Conservation (phyloP, 805 yeast genomes). For the Maudiozyma turicensis region DNA sequence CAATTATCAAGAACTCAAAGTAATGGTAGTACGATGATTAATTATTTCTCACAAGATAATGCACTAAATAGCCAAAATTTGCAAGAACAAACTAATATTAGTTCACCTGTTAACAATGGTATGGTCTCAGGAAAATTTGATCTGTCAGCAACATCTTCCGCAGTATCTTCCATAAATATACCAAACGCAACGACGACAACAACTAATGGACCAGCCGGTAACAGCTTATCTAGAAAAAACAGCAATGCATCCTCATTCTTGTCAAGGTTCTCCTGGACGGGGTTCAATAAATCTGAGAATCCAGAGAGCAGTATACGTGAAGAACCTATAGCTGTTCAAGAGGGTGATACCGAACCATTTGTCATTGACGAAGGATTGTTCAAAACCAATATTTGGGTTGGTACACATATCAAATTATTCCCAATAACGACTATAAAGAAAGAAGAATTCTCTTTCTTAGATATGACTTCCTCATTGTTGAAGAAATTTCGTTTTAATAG, state of each 20-base stretch:
- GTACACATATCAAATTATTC: conserved; percentile 43
- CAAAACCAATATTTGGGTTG: conserved; percentile 42
- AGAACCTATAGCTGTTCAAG: conserved; percentile 5
- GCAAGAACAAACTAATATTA: background rate
- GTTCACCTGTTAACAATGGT: background rate
- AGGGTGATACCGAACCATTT: conserved; percentile 9
- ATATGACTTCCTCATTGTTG: conserved; percentile 32
- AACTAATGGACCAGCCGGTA: background rate
- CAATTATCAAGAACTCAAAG: conserved; percentile 22
- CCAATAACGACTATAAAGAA: conserved; percentile 33
- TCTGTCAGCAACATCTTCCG: background rate
- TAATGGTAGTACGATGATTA: conserved; percentile 17
- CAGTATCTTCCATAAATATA: background rate
- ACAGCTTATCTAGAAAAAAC: conserved; percentile 7
- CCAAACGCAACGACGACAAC: background rate
- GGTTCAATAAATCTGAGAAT: conserved; percentile 17
- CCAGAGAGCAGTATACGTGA: conserved; percentile 12
- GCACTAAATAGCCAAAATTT: background rate
- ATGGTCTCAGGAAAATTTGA: background rate
- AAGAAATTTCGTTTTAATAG: conserved; percentile 29
- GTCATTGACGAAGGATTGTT: conserved; percentile 26
- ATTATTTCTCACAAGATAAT: conserved; percentile 10
- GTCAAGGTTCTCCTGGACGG: conserved; percentile 34
- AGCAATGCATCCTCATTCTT: conserved; percentile 18
- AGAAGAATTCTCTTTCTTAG: conserved; percentile 34